Conservation (phyloP, 2,329 filamentous ascomycete genomes). For the Colletotrichum sp. region DNA sequence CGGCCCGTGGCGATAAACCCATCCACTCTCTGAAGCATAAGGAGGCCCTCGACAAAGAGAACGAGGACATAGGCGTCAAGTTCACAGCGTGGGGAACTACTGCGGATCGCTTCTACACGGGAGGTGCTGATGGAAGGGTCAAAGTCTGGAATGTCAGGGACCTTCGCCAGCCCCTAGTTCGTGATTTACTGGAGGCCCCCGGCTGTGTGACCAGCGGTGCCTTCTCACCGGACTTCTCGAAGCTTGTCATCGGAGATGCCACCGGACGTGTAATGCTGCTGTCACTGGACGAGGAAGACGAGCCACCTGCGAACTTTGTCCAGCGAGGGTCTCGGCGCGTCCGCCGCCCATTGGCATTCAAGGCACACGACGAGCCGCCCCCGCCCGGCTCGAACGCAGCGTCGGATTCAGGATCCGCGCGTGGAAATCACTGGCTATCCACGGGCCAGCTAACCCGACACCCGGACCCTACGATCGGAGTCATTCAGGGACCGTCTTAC, state of each 20-base stretch:
- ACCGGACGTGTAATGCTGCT: constrained; percentile 65
- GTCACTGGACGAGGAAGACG: constrained; percentile 49
- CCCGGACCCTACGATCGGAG: constrained; percentile 55
- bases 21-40: constrained; percentile 63
- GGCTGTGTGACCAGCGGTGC: constrained; percentile 63
- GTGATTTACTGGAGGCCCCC: constrained; percentile 57
- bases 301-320: constrained; percentile 36
- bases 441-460: constrained; percentile 45
- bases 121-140: constrained; percentile 66
- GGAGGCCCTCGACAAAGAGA: constrained; percentile 50
- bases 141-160: constrained; percentile 68
- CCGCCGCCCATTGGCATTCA: constrained; percentile 52
- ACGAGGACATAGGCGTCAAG: constrained; percentile 66
- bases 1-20: constrained; percentile 57
- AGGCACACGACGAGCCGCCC: constrained; percentile 55
- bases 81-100: constrained; percentile 67
- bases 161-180: constrained; percentile 48
- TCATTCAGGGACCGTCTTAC: constrained; percentile 62
- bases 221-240: constrained; percentile 62
- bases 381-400: constrained; percentile 31
- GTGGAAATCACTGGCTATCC: constrained; percentile 40
- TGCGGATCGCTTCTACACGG: constrained; percentile 65
- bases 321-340: constrained; percentile 34
- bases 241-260: constrained; percentile 64
- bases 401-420: constrained; percentile 29